phyloP scores from a whole-genome alignment of 2,329 filamentous ascomycete species.

The Madurella mycetomatis region DNA sequence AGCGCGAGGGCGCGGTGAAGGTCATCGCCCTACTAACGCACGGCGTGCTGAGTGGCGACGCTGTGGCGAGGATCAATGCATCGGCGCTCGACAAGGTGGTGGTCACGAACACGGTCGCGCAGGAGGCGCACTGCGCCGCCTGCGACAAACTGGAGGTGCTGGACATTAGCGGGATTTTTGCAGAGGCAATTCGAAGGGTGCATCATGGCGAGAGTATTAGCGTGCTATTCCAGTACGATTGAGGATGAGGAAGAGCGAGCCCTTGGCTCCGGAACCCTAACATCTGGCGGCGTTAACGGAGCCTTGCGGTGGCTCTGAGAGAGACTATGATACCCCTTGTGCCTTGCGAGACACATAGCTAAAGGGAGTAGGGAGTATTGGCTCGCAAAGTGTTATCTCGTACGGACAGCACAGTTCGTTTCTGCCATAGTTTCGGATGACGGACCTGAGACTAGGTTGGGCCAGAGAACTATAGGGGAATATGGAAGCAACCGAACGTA shows the following conservation, averaged over 20 bases:
- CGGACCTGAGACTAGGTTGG: too few species aligned
- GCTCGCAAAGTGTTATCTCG: too few species aligned
- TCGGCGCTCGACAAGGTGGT: constrained; percentile 88
- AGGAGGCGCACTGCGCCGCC: constrained; percentile 65
- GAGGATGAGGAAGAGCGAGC: not conserved
- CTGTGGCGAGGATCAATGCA: constrained; percentile 88
- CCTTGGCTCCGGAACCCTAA: too few species aligned
- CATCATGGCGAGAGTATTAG: constrained; percentile 98
- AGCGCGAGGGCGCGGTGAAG: constrained; percentile 82
- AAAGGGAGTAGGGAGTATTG: too few species aligned
- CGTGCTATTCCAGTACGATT: constrained; percentile 84
- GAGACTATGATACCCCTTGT: too few species aligned
- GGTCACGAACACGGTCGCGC: constrained; percentile 91
- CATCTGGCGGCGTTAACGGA: too few species aligned
- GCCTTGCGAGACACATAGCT: too few species aligned
- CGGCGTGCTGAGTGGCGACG: constrained; percentile 90
- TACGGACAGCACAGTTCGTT: too few species aligned
- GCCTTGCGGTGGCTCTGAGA: too few species aligned
- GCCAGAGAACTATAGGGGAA: too few species aligned
- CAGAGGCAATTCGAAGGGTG: constrained; percentile 90
- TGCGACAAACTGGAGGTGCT: constrained; percentile 90
- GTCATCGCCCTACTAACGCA: constrained; percentile 93
- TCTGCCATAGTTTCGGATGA: too few species aligned
- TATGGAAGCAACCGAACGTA: too few species aligned
- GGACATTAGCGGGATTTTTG: constrained; percentile 85